Evolutionary conservation across 2,329 filamentous ascomycete genomes (phyloP).

Genomic region (Chaetomium globosum): DNA sequence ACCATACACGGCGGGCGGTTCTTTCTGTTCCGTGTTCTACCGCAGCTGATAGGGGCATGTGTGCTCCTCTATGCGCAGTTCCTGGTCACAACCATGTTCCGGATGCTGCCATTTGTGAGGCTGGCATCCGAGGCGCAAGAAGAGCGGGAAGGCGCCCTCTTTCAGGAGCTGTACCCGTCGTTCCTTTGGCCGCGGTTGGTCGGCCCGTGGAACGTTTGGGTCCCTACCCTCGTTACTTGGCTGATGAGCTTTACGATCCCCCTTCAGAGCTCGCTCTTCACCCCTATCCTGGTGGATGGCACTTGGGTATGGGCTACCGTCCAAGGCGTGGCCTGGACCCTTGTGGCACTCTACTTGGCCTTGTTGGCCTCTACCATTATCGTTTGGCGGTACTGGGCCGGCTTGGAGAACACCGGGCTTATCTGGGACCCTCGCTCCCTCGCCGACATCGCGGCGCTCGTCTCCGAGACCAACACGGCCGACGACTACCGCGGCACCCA

Average conservation of each 20-base stretch:
- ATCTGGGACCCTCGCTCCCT: constrained; percentile 83
- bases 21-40: constrained; percentile 84
- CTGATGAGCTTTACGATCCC: constrained; percentile 78
- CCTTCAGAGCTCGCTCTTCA: constrained; percentile 76
- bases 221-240: constrained; percentile 73
- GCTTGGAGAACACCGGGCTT: constrained; percentile 68
- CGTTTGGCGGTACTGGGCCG: constrained; percentile 64
- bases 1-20: constrained; percentile 72
- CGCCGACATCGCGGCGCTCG: constrained; percentile 76
- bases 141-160: constrained; percentile 66
- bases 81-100: constrained; percentile 72
- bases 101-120: constrained; percentile 75
- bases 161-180: constrained; percentile 68
- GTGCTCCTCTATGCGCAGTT: constrained; percentile 77
- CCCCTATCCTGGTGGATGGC: constrained; percentile 58
- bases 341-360: constrained; percentile 73
- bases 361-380: constrained; percentile 61
- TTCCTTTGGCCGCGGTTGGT: constrained; percentile 64
- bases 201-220: constrained; percentile 67
- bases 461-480: constrained; percentile 78
- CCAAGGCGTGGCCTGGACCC: constrained; percentile 75
- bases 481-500: constrained; percentile 72
- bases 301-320: constrained; percentile 80
- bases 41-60: constrained; percentile 71
- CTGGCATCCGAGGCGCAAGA: constrained; percentile 67